phyloP scores from a whole-genome alignment of 257 asterid species.

The Marsdenia floribunda region DNA sequence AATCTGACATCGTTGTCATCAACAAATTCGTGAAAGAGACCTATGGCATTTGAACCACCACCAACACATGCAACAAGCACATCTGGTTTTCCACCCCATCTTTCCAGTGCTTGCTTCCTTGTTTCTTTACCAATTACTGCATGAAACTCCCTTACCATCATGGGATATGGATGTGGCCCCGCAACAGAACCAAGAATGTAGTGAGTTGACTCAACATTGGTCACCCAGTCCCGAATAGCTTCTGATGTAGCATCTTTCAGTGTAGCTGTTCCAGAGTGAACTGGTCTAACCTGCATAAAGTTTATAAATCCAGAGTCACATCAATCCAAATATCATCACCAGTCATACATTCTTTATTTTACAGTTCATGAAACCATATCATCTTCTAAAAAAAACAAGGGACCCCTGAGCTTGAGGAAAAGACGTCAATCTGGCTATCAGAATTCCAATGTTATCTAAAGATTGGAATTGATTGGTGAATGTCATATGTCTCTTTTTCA shows the following conservation, averaged over 20 bases:
- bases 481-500: neutral
- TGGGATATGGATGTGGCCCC: conserved; percentile 95
- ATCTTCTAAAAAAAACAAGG: neutral
- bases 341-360: neutral
- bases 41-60: conserved; percentile 96
- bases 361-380: neutral
- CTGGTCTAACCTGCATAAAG: conserved; percentile 65
- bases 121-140: conserved; percentile 96
- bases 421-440: neutral
- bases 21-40: conserved; percentile 85
- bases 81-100: conserved; percentile 89
- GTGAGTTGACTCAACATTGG: conserved; percentile 89
- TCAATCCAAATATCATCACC: neutral
- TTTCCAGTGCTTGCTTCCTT: conserved; percentile 80
- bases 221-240: conserved; percentile 96
- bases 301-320: neutral
- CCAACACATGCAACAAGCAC: conserved; percentile 93
- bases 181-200: conserved; percentile 94
- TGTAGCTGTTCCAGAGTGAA: conserved; percentile 94
- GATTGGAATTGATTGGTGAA: neutral
- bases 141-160: conserved; percentile 95
- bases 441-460: neutral
- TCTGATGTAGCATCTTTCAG: conserved; percentile 97
- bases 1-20: conserved; percentile 78
- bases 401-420: neutral